Evolutionary conservation across 345 rosid genomes (phyloP).

Genomic region (Odontarrhena argentea): DNA sequence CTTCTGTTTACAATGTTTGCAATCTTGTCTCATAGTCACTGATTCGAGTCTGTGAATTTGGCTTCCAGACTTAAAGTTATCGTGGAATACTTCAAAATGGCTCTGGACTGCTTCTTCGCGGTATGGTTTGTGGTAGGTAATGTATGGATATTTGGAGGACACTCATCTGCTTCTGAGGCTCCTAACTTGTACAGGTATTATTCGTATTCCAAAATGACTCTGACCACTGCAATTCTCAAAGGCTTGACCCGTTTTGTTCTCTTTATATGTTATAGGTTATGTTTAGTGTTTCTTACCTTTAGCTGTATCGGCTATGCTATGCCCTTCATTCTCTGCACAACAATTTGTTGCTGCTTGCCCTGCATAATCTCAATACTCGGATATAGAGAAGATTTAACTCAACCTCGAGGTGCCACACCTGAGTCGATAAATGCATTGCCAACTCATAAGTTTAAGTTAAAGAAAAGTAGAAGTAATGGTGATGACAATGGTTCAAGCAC

Average conservation of each 20-base stretch:
- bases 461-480: conserved; percentile 58
- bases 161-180: conserved; percentile 79
- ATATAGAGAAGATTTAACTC: conserved; percentile 83
- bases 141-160: conserved; percentile 98
- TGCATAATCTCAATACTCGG: conserved; percentile 94
- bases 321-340: conserved; percentile 97
- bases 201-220: background rate
- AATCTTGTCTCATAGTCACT: conserved; percentile 5
- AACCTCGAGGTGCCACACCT: conserved; percentile 85
- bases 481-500: conserved; percentile 52
- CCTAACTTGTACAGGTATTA: conserved; percentile 92
- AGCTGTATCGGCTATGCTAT: conserved; percentile 98
- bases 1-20: background rate
- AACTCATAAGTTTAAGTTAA: conserved; percentile 83
- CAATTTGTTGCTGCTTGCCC: conserved; percentile 96
- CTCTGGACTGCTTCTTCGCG: conserved; percentile 96
- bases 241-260: conserved; percentile 17
- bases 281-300: conserved; percentile 90
- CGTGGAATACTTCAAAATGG: conserved; percentile 94
- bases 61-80: conserved; percentile 70
- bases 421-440: conserved; percentile 92
- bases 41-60: conserved; percentile 26
- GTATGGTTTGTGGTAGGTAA: conserved; percentile 99
- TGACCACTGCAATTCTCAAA: background rate
- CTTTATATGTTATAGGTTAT: conserved; percentile 62